Conservation (phyloP, 2,329 filamentous ascomycete species). For the Kalaharituber pfeilii region DNA sequence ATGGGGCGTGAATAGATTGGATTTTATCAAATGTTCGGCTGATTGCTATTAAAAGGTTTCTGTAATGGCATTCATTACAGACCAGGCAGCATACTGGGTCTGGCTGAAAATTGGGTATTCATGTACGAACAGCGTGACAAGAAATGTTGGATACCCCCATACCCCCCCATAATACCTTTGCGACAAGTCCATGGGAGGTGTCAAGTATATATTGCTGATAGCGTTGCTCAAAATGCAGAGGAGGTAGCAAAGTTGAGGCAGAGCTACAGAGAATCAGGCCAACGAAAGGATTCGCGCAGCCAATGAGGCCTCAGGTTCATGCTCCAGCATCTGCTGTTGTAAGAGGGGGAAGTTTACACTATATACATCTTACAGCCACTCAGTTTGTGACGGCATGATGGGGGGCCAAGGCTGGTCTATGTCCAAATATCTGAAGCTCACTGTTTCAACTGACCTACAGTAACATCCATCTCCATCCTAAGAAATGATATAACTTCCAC, state of each 20-base stretch:
- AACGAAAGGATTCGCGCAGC: not conserved
- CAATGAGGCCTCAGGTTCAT: too few species aligned
- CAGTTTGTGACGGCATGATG: not conserved
- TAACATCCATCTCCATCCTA: not conserved
- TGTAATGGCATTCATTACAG: conserved; percentile 57
- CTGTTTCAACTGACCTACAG: not conserved
- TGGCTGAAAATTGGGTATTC: conserved; percentile 60
- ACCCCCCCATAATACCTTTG: not conserved
- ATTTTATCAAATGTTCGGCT: not conserved
- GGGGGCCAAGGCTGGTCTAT: not conserved
- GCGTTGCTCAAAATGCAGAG: conserved; percentile 3
- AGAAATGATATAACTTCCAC: too few species aligned
- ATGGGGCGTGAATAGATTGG: too few species aligned
- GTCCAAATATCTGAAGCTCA: not conserved
- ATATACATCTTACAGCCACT: not conserved
- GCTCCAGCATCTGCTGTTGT: too few species aligned
- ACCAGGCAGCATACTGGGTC: conserved; percentile 56
- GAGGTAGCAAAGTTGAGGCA: conserved; percentile 8
- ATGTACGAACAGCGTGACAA: conserved; percentile 47
- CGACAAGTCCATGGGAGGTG: not conserved
- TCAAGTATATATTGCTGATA: not conserved
- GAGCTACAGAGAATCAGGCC: conserved; percentile 9
- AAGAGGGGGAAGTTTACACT: not conserved
- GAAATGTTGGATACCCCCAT: conserved; percentile 32
- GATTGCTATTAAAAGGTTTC: conserved; percentile 40